Conservation (phyloP, 345 rosid species). For the Boechera stricta region DNA sequence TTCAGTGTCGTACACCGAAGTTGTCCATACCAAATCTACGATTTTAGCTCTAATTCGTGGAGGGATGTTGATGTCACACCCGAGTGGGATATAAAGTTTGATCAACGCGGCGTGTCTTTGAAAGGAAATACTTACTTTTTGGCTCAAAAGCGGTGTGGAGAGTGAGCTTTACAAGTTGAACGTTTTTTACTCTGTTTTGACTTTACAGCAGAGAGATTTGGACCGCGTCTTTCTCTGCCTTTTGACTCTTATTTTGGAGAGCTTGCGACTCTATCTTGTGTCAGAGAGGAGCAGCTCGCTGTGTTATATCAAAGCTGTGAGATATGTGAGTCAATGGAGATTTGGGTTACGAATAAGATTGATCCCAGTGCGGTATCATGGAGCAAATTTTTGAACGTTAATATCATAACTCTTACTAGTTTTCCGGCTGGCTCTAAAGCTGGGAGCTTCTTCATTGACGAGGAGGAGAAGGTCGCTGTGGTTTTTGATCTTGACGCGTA, state of each 20-base stretch:
- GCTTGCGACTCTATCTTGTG: neutral
- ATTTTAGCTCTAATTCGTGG: neutral
- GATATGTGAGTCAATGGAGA: neutral
- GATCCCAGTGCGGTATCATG: neutral
- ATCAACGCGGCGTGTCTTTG: neutral
- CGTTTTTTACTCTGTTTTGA: neutral
- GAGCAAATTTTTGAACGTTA: neutral
- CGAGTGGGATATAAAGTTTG: neutral
- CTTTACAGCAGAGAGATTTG: neutral
- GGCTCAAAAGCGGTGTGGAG: neutral
- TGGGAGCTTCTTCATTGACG: conserved; percentile 6
- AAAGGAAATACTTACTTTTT: neutral
- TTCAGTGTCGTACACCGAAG: neutral
- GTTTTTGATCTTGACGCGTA: neutral
- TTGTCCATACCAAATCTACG: neutral
- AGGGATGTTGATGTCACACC: neutral
- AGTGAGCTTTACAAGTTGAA: neutral
- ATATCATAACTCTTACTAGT: neutral
- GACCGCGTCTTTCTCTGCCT: neutral
- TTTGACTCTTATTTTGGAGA: neutral
- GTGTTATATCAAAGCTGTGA: neutral
- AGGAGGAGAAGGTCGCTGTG: neutral
- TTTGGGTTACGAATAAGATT: conserved; percentile 3
- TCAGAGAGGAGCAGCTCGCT: neutral
- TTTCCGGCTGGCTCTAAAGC: neutral